These are phyloP conservation scores for Phlebiopsis flavidoalba DNA, from an alignment of 768 basidiomycete species.

Conservation along the genomic window DNA sequence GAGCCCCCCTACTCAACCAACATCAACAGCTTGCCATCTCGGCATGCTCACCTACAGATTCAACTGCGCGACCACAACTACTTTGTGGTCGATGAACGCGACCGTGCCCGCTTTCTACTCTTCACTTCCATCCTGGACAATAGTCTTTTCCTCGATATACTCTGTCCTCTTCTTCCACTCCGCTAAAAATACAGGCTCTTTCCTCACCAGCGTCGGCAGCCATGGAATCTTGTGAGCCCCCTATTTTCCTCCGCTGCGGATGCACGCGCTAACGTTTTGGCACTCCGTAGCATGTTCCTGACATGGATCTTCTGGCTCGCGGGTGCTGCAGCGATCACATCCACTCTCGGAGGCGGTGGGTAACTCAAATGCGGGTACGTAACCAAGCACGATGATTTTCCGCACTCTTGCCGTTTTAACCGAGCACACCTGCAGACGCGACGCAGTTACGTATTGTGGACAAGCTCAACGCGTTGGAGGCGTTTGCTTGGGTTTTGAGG, in stretches of 20 bases:
- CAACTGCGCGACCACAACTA: slow-evolving; percentile 52
- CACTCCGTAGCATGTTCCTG: slow-evolving; percentile 44
- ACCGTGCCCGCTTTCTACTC: slow-evolving; percentile 61
- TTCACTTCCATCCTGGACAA: slow-evolving; percentile 74
- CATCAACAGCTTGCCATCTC: slow-evolving; percentile 56
- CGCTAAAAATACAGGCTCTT: slow-evolving; percentile 38
- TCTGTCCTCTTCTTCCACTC: slow-evolving; percentile 49
- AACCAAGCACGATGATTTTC: background rate
- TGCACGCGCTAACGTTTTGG: background rate
- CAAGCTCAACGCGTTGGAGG: slow-evolving; percentile 74
- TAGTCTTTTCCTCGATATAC: slow-evolving; percentile 48
- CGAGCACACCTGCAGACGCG: slow-evolving; percentile 27
- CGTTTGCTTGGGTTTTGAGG: slow-evolving; percentile 72
- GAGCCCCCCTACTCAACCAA: background rate
- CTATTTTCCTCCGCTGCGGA: background rate
- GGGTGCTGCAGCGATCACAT: slow-evolving; percentile 66
- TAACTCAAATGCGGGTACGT: slow-evolving; percentile 65
- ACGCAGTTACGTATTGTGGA: slow-evolving; percentile 55
- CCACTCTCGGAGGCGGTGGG: slow-evolving; percentile 60
- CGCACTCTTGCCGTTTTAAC: background rate
- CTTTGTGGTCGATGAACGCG: slow-evolving; percentile 42
- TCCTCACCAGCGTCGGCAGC: slow-evolving; percentile 56
- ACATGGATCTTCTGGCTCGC: slow-evolving; percentile 81
- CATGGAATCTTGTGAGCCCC: slow-evolving; percentile 59
- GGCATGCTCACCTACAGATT: slow-evolving; percentile 65